Evolutionary conservation across 192 early-diverging fungal species (phyloP), one percentile per base, ranked within the genome.

Genomic region (Linnemannia schmuckeri): DNA sequence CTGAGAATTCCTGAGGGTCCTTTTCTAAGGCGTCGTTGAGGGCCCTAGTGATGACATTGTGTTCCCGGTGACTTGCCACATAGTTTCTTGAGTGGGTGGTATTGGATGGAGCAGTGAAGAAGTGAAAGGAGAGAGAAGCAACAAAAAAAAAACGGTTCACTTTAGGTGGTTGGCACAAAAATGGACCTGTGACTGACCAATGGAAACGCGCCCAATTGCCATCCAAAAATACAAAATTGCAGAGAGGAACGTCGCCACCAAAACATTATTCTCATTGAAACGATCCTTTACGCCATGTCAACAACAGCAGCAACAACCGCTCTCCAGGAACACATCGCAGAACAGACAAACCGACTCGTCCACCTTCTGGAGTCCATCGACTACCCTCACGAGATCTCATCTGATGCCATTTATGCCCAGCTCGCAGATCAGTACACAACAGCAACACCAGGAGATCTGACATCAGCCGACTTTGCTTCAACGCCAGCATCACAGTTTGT

Each of bases 301-400:
- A 38, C 70, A 41, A 42, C 20, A 42, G 2, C 70, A 30, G 1
- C 55, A 61, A 61, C 55, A 33, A 10, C 38, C 30, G 33, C 72
- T 7, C 37, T 74, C 52, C 70, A 74, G 22, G 71, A 77, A 37
- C 44, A 68, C 54, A 49, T 74, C 15, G 61, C 77, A 4, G 20
- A 27, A 10, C 72, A 79, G 47, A 49, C 61, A 38, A 68, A 63
- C 12, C 15, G 46, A 49, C 52, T 84, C 20, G 18, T 72, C 12
- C 77, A 71, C 18, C 73, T 84, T 7, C 37, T 79, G 4, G 41
- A 79, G 54, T 79, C 82, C 35, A 61, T 76, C 35, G 47, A 79
- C 38, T 84, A 78, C 52, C 82, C 82, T 18, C 57, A 84, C 20
- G 63, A 57, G n/a, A 73, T 84, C 49, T 79, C 76, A 4, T 30